Base-by-base conservation (phyloP, 2,329 filamentous ascomycete species). In the Lachnellula arida region DNA sequence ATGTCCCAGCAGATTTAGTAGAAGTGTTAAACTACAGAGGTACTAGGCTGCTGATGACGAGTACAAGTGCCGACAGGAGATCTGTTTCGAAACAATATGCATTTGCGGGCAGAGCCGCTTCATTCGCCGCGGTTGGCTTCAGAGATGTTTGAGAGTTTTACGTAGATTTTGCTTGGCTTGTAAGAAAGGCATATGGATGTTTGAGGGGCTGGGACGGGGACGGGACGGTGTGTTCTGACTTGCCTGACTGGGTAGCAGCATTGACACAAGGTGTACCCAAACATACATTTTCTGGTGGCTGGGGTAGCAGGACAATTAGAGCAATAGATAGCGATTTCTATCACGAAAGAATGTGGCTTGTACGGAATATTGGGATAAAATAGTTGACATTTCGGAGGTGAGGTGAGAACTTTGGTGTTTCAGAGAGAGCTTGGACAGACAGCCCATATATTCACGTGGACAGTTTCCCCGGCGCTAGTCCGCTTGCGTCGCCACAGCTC, bases 51-150 rank as follows among this genome's bases (percentile, higher is more conserved):
- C 3, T 47, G 25, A 59, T 59, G 58, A 59, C 54, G 52, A 55
- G 12, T 54, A 39, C 50, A 42, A 53, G 34, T 35, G 19, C 11
- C 28, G 46, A 39, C n/a, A 42, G 34, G 23, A 28, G 37, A 22
- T 17, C 15, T 37, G 60, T 62, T 62, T 62, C 54, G 60, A 62
- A 62, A 62, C 60, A 55, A 55, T 49, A 60, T 60, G 57, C 57
- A 56, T 15, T 11, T 19, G 22, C 46, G 52, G 44, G 37, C 8
- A 19, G 34, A 46, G 43, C 53, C 50, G 52, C 52, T 39, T 22
- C n/a, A 50, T 53, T 58, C 34, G 48, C 5, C 47, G 37, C 25
- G 34, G 42, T 49, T 40, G 49, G 59, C 54, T 57, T 61, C 59
- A 60, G 39, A 50, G 25, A 37, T 37, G 54, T 61, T 57, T 61